Base-by-base conservation (phyloP, 2,329 filamentous ascomycete genomes). In the Venturia asperata region DNA sequence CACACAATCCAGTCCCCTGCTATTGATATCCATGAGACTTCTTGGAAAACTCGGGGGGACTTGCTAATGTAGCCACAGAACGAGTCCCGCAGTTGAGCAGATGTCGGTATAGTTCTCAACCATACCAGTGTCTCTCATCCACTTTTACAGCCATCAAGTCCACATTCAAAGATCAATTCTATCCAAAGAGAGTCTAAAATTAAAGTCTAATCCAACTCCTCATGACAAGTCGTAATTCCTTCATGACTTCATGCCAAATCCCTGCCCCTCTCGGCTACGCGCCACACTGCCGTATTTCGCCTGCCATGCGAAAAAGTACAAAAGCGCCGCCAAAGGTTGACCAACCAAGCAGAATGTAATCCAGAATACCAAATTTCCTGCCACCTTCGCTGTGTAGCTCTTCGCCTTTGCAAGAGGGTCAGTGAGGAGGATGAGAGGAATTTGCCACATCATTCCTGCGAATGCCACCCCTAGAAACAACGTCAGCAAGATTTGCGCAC, bases 231-330 rank as follows among this genome's bases (percentile, higher is more conserved):
- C 55, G 24, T 41, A 34, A 19, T 15, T 39, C 21, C 10, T 30
- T 61, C 39, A 61, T 45, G 15, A 10, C 15, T 61, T 42, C 42
- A 27, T 45, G 5, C 42, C 60, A 17, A 61, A 43, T 5, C 52
- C 52, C 52, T 58, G 27, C 19, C 30, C 30, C 52, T 58, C 52
- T n/a, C 30, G 52, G 37, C 19, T 58, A 7, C 52, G 27, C 15
- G 52, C 52, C 52, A 58, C 52, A 43, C 63, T 64, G 21, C 94
- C 94, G 74, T 96, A 97, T 79, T 97, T 97, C 65, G 91, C 91
- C 78, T 97, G 93, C 93, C 94, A 99, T 1, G 92, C 92, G 74
- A 97, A 97, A 76, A 97, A 99, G 76, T 99, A 99, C 74, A 96
- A 82, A 67, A 99, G 79, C 0, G 91, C 92, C 1, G 91, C 94